Evolutionary conservation across 768 basidiomycete genomes (phyloP).

Genomic region (Termitomyces sp.): DNA sequence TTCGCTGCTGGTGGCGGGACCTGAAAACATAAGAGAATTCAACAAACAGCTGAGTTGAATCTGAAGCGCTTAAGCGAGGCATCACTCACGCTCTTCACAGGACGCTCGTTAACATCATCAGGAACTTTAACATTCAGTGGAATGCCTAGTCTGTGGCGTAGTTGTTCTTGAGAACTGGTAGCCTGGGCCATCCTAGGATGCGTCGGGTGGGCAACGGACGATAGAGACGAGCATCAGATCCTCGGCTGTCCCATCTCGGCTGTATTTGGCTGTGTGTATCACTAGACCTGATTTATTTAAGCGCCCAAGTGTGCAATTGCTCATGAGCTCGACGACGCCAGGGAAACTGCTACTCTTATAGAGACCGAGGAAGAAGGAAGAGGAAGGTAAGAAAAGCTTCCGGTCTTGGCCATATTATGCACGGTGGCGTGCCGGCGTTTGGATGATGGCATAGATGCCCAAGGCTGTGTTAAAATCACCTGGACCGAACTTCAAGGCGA

Average conservation of each 20-base stretch:
- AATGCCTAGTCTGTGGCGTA: constrained; percentile 17
- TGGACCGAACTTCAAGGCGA: background rate
- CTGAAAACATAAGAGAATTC: constrained; percentile 33
- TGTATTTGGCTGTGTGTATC: constrained; percentile 23
- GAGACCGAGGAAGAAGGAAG: background rate
- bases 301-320: constrained; percentile 6
- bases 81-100: constrained; percentile 19
- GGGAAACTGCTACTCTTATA: background rate
- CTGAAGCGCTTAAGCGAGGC: constrained; percentile 8
- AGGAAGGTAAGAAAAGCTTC: background rate
- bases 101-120: constrained; percentile 17
- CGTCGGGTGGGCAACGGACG: constrained; percentile 8
- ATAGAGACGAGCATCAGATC: constrained; percentile 21
- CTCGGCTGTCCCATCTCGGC: constrained; percentile 3
- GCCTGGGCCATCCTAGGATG: constrained; percentile 12
- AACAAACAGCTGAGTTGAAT: background rate
- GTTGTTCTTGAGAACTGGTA: constrained; percentile 1
- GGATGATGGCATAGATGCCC: constrained; percentile 8
- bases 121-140: constrained; percentile 16
- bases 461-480: constrained; percentile 17
- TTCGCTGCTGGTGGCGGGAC: constrained; percentile 66
- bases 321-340: background rate
- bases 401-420: background rate
- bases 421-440: background rate
- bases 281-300: background rate